phyloP scores from a whole-genome alignment of 1,284 basidiomycete genomes.

The Puccinia polysora region DNA sequence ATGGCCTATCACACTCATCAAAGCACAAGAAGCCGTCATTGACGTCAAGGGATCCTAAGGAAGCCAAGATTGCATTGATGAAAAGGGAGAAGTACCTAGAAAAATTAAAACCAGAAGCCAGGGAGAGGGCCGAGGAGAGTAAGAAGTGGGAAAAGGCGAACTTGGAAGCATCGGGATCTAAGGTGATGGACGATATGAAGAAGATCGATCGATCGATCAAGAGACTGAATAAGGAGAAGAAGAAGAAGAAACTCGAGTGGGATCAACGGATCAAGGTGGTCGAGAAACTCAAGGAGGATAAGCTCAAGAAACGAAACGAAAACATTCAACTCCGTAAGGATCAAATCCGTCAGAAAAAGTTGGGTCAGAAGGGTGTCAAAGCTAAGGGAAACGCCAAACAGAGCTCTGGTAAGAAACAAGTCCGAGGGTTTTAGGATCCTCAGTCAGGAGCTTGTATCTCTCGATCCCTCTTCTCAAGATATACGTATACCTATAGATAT shows the following conservation, averaged over 20 bases:
- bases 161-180: constrained; percentile 26
- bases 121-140: constrained; percentile 34
- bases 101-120: constrained; percentile 33
- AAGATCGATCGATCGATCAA: constrained; percentile 30
- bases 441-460: too few relatives aligned
- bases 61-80: constrained; percentile 34
- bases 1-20: not conserved
- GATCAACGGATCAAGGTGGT: constrained; percentile 36
- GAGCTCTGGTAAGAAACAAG: constrained; percentile 4
- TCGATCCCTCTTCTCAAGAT: too few relatives aligned
- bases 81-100: constrained; percentile 27
- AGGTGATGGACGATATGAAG: constrained; percentile 40
- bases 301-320: constrained; percentile 34
- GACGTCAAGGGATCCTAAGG: constrained; percentile 38
- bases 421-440: not conserved
- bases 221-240: constrained; percentile 38
- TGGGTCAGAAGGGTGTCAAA: constrained; percentile 25
- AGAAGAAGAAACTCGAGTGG: constrained; percentile 34
- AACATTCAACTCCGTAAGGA: constrained; percentile 39
- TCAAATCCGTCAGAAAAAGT: constrained; percentile 31
- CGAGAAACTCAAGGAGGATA: constrained; percentile 33
- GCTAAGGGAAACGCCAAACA: constrained; percentile 24
- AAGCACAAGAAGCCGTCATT: constrained; percentile 25
- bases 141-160: constrained; percentile 43
- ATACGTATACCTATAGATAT: too few relatives aligned